phyloP scores from a whole-genome alignment of 2,329 filamentous ascomycete genomes.

The Aspergillus phoenicis region DNA sequence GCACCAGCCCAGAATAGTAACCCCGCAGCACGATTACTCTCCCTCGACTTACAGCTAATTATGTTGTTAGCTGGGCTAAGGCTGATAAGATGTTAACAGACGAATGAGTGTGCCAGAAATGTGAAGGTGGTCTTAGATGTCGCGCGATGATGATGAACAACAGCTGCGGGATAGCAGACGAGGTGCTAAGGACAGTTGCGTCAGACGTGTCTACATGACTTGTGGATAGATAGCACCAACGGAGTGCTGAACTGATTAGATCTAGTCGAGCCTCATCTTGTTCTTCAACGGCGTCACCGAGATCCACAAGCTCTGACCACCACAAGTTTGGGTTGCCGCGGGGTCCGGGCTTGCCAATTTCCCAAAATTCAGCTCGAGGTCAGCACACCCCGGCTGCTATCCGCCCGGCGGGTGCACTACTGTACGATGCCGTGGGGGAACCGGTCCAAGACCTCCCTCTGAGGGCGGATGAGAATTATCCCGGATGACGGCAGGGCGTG shows the following conservation, averaged over 20 bases:
- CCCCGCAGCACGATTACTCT: constrained; percentile 2
- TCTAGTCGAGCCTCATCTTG: neutral
- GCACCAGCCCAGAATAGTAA: constrained; percentile 9
- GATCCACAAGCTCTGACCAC: constrained; percentile 22
- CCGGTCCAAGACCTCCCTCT: neutral
- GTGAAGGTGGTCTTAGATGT: neutral
- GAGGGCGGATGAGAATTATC: constrained; percentile 2
- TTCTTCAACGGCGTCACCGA: constrained; percentile 6
- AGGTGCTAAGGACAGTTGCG: neutral
- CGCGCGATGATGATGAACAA: neutral
- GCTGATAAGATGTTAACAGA: neutral
- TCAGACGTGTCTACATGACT: neutral
- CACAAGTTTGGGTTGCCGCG: constrained; percentile 4
- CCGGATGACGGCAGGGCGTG: neutral
- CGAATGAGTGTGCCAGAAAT: too few species aligned
- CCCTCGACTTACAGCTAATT: constrained; percentile 2
- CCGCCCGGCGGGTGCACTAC: constrained; percentile 6
- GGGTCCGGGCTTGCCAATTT: constrained; percentile 7
- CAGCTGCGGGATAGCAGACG: neutral
- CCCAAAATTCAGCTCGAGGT: constrained; percentile 13
- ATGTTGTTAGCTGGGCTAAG: neutral
- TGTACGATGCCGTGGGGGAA: constrained; percentile 6
- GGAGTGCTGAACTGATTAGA: neutral
- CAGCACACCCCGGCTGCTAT: constrained; percentile 9
- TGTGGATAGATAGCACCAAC: neutral